Evolutionary conservation across 2,329 filamentous ascomycete species (phyloP).

Genomic region (Cytospora piceicola): DNA sequence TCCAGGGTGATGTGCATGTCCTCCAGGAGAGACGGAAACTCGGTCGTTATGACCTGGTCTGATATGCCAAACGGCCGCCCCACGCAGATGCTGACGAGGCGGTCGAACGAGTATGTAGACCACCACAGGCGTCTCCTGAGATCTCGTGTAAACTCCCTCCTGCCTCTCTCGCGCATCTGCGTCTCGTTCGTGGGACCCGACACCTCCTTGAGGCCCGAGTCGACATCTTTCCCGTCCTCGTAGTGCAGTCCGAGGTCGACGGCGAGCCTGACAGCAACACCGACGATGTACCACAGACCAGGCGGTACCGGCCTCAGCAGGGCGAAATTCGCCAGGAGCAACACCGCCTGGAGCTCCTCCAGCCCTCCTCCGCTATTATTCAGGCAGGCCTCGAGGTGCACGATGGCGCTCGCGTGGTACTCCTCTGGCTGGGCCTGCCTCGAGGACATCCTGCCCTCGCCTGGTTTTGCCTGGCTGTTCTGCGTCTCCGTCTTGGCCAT

Average conservation of each 20-base stretch:
- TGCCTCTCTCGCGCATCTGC: slow-evolving; percentile 58
- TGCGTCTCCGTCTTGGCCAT: slow-evolving; percentile 29
- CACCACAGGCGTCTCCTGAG: slow-evolving; percentile 89
- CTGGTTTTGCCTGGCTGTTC: slow-evolving; percentile 29
- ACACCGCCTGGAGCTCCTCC: slow-evolving; percentile 90
- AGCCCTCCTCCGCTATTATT: slow-evolving; percentile 85
- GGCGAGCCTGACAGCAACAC: slow-evolving; percentile 86
- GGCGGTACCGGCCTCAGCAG: slow-evolving; percentile 88
- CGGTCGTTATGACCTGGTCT: slow-evolving; percentile 95
- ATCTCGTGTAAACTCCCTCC: slow-evolving; percentile 83
- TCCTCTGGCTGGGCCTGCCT: slow-evolving; percentile 81
- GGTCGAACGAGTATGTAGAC: slow-evolving; percentile 94
- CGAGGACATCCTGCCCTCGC: slow-evolving; percentile 38
- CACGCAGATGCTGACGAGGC: slow-evolving; percentile 93
- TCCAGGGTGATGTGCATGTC: slow-evolving; percentile 83
- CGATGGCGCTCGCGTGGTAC: slow-evolving; percentile 92
- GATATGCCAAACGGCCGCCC: slow-evolving; percentile 91
- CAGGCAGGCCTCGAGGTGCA: slow-evolving; percentile 86
- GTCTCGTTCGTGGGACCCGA: slow-evolving; percentile 43
- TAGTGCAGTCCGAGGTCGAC: slow-evolving; percentile 92
- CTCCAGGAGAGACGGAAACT: slow-evolving; percentile 87
- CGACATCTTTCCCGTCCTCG: slow-evolving; percentile 75
- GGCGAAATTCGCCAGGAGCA: slow-evolving; percentile 89
- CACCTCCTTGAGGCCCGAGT: slow-evolving; percentile 60
- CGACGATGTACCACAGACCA: slow-evolving; percentile 96